Evolutionary conservation across 2,329 filamentous ascomycete species (phyloP).

Genomic region (Phaeosphaeriaceae sp.): DNA sequence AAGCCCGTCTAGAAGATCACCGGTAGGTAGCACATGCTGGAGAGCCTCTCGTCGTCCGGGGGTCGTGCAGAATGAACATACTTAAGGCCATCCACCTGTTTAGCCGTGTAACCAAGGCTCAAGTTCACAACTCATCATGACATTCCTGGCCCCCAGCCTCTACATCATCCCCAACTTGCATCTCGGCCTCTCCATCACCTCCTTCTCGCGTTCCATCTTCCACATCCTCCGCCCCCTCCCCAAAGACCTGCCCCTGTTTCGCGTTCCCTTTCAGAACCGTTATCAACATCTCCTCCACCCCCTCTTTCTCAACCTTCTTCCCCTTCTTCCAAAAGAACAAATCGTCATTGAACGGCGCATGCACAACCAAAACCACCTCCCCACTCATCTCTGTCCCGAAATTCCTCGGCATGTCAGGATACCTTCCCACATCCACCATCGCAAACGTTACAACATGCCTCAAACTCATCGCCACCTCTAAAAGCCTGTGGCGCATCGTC

Average conservation of each 20-base stretch:
- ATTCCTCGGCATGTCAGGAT: slow-evolving; percentile 27
- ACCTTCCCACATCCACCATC: slow-evolving; percentile 23
- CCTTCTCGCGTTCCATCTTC: background rate
- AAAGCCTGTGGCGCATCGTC: slow-evolving; percentile 12
- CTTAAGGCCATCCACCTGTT: background rate
- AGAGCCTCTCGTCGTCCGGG: background rate
- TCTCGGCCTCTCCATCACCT: slow-evolving; percentile 10
- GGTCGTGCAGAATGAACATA: background rate
- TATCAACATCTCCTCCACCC: slow-evolving; percentile 26
- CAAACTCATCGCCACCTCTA: background rate
- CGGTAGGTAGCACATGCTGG: too few relatives aligned
- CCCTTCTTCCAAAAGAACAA: slow-evolving; percentile 24
- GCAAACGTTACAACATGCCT: slow-evolving; percentile 23
- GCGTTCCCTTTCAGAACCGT: slow-evolving; percentile 27
- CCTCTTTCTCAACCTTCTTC: slow-evolving; percentile 10
- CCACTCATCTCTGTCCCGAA: slow-evolving; percentile 17
- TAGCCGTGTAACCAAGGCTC: background rate
- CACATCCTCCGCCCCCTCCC: slow-evolving; percentile 12
- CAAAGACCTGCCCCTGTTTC: slow-evolving; percentile 24
- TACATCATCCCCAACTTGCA: background rate
- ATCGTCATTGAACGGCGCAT: slow-evolving; percentile 30
- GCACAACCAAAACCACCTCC: slow-evolving; percentile 19
- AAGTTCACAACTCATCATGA: background rate
- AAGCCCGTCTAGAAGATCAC: too few relatives aligned
- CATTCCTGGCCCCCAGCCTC: background rate